Evolutionary conservation across 148 eudicot species (phyloP).

Genomic region (Camellia japonica): DNA sequence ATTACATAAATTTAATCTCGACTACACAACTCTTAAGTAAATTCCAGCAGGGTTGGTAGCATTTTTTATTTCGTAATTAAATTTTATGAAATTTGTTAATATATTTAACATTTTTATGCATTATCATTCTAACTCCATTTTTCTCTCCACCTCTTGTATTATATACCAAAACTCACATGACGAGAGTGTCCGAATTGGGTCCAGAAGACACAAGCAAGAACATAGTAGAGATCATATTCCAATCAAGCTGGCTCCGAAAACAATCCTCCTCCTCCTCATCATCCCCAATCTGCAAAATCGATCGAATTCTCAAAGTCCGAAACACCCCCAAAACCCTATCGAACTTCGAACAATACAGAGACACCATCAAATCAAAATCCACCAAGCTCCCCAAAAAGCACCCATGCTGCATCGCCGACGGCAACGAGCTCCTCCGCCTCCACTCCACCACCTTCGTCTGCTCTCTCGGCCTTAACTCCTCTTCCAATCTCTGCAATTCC

Average conservation of each 20-base stretch:
- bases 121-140: neutral
- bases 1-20: too few relatives aligned
- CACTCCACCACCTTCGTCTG: slow-evolving; percentile 77
- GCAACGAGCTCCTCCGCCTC: slow-evolving; percentile 88
- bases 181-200: slow-evolving; percentile 74
- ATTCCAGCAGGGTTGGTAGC: too few relatives aligned
- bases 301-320: slow-evolving; percentile 81
- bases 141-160: neutral
- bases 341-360: slow-evolving; percentile 79
- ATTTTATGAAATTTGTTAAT: neutral
- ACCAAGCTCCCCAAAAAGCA: slow-evolving; percentile 58
- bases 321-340: slow-evolving; percentile 75
- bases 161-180: neutral
- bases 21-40: too few relatives aligned
- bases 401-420: slow-evolving; percentile 87
- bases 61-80: too few relatives aligned
- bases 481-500: slow-evolving; percentile 76
- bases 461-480: slow-evolving; percentile 72
- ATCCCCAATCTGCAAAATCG: slow-evolving; percentile 78
- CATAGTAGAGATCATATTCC: slow-evolving; percentile 98
- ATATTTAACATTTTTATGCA: neutral
- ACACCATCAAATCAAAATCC: slow-evolving; percentile 71
- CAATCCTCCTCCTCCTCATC: slow-evolving; percentile 16
- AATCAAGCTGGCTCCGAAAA: slow-evolving; percentile 92
- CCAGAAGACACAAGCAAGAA: slow-evolving; percentile 95